Conservation (phyloP, 2,329 filamentous ascomycete genomes). For the Paraphaeosphaeria minitans region DNA sequence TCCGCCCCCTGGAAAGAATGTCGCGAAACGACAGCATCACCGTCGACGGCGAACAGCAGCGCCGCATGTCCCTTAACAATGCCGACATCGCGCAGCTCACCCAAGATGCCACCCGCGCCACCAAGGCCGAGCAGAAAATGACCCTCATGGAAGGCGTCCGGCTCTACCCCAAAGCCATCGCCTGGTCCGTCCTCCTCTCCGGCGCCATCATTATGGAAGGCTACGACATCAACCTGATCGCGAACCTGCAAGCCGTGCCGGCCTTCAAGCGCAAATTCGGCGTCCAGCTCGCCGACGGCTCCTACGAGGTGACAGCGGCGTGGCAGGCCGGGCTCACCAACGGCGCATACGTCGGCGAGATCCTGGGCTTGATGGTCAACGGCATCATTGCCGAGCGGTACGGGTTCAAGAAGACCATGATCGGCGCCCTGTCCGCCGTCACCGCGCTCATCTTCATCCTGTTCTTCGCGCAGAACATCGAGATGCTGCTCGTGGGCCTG, state of each 20-base stretch:
- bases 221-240: conserved; percentile 80
- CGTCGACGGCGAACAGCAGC: conserved; percentile 37
- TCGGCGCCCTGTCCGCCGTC: conserved; percentile 37
- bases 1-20: conserved; percentile 23
- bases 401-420: conserved; percentile 48
- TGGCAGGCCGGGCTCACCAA: conserved; percentile 56
- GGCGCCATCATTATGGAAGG: conserved; percentile 91
- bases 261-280: conserved; percentile 54
- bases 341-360: conserved; percentile 52
- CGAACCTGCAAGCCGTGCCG: conserved; percentile 69
- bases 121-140: conserved; percentile 55
- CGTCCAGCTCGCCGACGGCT: conserved; percentile 41
- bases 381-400: conserved; percentile 52
- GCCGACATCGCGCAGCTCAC: conserved; percentile 35
- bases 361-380: conserved; percentile 53
- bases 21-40: conserved; percentile 41
- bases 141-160: conserved; percentile 72
- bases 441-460: conserved; percentile 44
- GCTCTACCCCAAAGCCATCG: conserved; percentile 84
- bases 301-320: conserved; percentile 50
- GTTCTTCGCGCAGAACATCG: conserved; percentile 49
- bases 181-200: conserved; percentile 82
- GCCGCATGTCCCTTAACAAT: conserved; percentile 36
- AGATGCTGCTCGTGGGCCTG: conserved; percentile 65
- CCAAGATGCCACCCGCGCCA: conserved; percentile 43